Evolutionary conservation across 805 yeast genomes (phyloP).

Genomic region (Candida palmyrensis): DNA sequence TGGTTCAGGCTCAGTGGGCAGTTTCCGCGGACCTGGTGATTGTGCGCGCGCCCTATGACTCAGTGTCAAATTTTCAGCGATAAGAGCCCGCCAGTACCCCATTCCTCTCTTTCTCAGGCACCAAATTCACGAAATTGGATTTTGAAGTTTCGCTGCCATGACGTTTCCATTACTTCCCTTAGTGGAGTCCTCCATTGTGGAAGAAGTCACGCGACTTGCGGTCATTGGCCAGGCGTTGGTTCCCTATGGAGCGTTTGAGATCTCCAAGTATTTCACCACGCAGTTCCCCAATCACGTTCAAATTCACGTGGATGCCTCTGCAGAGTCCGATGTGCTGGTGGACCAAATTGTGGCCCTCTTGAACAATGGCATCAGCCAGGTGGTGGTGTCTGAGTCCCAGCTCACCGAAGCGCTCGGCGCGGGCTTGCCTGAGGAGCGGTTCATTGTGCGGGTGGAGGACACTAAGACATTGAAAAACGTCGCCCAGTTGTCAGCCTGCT

Average conservation of each 20-base stretch:
- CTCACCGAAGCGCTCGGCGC: conserved; percentile 30
- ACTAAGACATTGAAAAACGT: background rate
- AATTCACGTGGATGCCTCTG: conserved; percentile 26
- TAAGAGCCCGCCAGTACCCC: too few species aligned
- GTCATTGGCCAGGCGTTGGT: conserved; percentile 32
- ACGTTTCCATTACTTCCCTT: conserved; percentile 37
- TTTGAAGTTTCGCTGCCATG: conserved; percentile 15
- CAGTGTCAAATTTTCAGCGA: too few species aligned
- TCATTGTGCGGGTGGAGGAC: conserved; percentile 23
- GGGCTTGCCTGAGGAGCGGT: conserved; percentile 50
- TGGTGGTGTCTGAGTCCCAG: conserved; percentile 32
- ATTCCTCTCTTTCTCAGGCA: too few species aligned
- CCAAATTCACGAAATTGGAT: too few species aligned
- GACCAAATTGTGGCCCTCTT: conserved; percentile 48
- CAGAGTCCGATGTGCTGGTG: conserved; percentile 19
- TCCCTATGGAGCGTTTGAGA: conserved; percentile 20
- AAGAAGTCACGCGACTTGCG: conserved; percentile 17
- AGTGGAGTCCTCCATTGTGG: conserved; percentile 15
- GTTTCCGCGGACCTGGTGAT: too few species aligned
- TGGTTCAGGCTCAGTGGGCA: too few species aligned
- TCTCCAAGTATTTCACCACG: conserved; percentile 26
- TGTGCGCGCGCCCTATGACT: too few species aligned
- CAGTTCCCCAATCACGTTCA: conserved; percentile 25
- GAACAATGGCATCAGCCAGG: conserved; percentile 53
- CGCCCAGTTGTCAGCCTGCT: conserved; percentile 11